These are phyloP conservation scores for Calonectria multiphialidica DNA, from an alignment of 2,329 filamentous ascomycete genomes.

Conservation along the genomic window DNA sequence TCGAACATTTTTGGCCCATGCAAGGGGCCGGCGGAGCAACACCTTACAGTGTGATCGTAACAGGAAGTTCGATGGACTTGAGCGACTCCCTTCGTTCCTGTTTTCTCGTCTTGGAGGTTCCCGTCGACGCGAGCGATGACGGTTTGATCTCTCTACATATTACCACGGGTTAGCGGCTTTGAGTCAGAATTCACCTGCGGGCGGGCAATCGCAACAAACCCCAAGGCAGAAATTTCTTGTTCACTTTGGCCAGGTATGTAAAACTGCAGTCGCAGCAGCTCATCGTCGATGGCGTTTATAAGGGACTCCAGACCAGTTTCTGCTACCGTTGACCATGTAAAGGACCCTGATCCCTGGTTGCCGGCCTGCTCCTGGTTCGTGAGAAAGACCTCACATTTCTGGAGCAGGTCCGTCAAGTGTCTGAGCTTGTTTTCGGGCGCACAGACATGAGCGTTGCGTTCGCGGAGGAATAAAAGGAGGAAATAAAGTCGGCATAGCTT, in stretches of 20 bases:
- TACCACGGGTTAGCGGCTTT: not conserved
- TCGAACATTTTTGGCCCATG: not conserved
- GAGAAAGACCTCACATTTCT: not conserved
- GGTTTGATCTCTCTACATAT: not conserved
- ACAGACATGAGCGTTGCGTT: not conserved
- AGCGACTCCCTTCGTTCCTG: not conserved
- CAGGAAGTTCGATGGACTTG: not conserved
- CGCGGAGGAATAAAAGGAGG: not conserved
- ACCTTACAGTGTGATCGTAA: not conserved
- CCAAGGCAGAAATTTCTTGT: not conserved
- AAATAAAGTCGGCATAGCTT: conserved; percentile 9
- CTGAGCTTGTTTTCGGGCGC: not conserved
- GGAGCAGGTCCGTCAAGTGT: not conserved
- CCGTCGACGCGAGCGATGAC: not conserved
- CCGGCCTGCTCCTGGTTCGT: not conserved
- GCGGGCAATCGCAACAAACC: not conserved
- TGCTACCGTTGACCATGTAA: not conserved
- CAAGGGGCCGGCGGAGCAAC: not conserved
- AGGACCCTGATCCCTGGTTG: not conserved
- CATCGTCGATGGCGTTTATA: not conserved
- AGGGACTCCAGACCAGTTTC: not conserved
- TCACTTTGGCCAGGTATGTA: not conserved
- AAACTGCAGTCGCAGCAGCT: not conserved
- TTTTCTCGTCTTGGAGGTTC: not conserved
- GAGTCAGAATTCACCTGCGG: no score